Conservation (phyloP, 352 stramenopile species). For the Plasmopara muralis region DNA sequence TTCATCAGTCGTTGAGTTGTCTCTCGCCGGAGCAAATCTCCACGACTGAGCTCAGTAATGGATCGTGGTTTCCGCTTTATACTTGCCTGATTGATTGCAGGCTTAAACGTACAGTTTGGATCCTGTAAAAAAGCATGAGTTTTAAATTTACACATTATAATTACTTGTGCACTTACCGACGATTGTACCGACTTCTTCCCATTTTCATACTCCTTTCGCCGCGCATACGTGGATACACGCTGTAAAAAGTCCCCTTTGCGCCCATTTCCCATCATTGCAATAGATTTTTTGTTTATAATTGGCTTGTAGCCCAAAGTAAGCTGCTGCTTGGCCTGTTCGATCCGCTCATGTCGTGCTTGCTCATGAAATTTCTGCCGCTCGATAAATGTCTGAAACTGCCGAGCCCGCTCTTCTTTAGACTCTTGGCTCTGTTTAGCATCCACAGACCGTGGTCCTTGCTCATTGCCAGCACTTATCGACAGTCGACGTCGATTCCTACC, state of each 20-base stretch:
- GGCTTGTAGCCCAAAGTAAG: constrained; percentile 51
- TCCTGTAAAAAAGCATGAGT: constrained; percentile 30
- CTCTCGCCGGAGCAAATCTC: constrained; percentile 65
- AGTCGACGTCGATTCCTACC: constrained; percentile 13
- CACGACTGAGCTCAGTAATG: constrained; percentile 75
- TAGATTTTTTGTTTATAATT: constrained; percentile 76
- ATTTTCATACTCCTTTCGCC: constrained; percentile 72
- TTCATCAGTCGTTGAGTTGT: constrained; percentile 79
- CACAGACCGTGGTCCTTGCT: constrained; percentile 47
- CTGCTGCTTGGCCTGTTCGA: constrained; percentile 59
- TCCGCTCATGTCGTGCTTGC: constrained; percentile 51
- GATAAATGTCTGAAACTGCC: constrained; percentile 62
- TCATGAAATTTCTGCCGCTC: constrained; percentile 73
- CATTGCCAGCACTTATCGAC: constrained; percentile 1
- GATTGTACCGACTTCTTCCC: constrained; percentile 65
- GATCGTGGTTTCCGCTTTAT: constrained; percentile 54
- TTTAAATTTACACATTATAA: background rate
- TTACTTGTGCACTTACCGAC: constrained; percentile 27
- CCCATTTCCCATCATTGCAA: constrained; percentile 73
- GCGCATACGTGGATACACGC: constrained; percentile 64
- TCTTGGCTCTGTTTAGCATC: constrained; percentile 34
- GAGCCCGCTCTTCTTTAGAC: constrained; percentile 41
- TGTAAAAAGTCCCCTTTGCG: constrained; percentile 79
- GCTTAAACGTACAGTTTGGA: constrained; percentile 80
- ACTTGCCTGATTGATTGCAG: constrained; percentile 68